phyloP scores from a whole-genome alignment of 2,329 filamentous ascomycete genomes.

The Ophiostoma sp. region DNA sequence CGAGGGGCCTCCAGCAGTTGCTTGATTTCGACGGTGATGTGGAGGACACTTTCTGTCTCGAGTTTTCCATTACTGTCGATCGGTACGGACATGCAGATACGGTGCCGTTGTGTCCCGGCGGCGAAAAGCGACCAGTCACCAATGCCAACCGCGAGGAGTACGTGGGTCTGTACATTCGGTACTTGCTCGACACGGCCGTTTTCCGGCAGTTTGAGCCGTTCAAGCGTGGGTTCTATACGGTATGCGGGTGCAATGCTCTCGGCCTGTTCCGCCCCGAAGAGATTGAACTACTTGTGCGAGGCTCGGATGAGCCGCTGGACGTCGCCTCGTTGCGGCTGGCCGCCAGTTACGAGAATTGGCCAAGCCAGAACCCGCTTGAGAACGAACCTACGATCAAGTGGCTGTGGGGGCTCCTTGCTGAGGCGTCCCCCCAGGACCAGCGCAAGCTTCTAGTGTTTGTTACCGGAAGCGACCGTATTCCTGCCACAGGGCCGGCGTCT shows the following conservation, averaged over 20 bases:
- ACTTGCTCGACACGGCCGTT: conserved; percentile 72
- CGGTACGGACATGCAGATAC: conserved; percentile 64
- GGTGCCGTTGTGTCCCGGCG: conserved; percentile 67
- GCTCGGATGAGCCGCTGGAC: conserved; percentile 78
- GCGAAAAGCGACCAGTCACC: conserved; percentile 71
- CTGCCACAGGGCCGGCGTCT: conserved; percentile 77
- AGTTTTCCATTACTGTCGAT: conserved; percentile 73
- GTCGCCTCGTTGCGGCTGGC: conserved; percentile 69
- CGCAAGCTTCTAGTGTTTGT: conserved; percentile 78
- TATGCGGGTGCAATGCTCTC: conserved; percentile 82
- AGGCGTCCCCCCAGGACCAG: conserved; percentile 61
- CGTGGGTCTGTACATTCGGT: conserved; percentile 75
- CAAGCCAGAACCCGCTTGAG: conserved; percentile 48
- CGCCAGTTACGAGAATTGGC: conserved; percentile 79
- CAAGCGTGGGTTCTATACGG: conserved; percentile 87
- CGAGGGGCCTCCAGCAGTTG: conserved; percentile 67
- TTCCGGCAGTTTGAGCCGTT: conserved; percentile 85
- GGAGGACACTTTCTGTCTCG: conserved; percentile 69
- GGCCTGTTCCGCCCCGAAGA: conserved; percentile 85
- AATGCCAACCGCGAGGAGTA: conserved; percentile 79
- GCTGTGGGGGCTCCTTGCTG: conserved; percentile 82
- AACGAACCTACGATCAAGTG: conserved; percentile 65
- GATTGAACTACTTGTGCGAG: conserved; percentile 80
- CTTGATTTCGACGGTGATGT: conserved; percentile 83
- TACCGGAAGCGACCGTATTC: conserved; percentile 84